Evolutionary conservation across 2,329 filamentous ascomycete genomes (phyloP).

Genomic region (Rhinocladiella similis): DNA sequence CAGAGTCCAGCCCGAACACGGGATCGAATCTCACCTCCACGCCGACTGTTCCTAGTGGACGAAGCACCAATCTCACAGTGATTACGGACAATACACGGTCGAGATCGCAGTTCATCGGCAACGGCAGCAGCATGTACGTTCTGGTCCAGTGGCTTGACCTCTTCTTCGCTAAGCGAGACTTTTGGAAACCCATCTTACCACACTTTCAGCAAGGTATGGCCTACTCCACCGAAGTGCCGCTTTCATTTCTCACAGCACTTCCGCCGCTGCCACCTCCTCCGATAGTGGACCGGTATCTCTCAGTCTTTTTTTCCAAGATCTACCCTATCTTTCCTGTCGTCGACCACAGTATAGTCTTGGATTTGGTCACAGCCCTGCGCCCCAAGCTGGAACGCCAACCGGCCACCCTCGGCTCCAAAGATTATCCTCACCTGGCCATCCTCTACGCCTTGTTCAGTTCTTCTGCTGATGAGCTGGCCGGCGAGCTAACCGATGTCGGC

Average conservation of each 20-base stretch:
- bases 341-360: not conserved
- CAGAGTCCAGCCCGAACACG: not conserved
- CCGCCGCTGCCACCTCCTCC: conserved; percentile 1
- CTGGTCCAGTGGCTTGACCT: conserved; percentile 14
- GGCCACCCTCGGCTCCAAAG: not conserved
- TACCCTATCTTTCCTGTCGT: too few relatives aligned
- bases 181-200: conserved; percentile 8
- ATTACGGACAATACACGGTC: conserved; percentile 10
- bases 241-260: conserved; percentile 2
- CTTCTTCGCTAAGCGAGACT: conserved; percentile 6
- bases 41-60: not conserved
- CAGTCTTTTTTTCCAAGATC: not conserved
- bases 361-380: not conserved
- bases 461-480: conserved; percentile 7
- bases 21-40: not conserved
- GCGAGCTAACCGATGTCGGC: not conserved
- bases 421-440: conserved; percentile 5
- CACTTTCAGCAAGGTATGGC: conserved; percentile 14
- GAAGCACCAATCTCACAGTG: conserved; percentile 5
- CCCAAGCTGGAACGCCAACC: not conserved
- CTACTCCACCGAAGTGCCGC: conserved; percentile 7
- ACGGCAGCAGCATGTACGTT: conserved; percentile 11
- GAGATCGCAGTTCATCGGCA: conserved; percentile 5
- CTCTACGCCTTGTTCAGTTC: conserved; percentile 6
- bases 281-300: not conserved